These are phyloP conservation scores for Fusarium nurragi DNA, from an alignment of 2,329 filamentous ascomycete species.

Conservation along the genomic window DNA sequence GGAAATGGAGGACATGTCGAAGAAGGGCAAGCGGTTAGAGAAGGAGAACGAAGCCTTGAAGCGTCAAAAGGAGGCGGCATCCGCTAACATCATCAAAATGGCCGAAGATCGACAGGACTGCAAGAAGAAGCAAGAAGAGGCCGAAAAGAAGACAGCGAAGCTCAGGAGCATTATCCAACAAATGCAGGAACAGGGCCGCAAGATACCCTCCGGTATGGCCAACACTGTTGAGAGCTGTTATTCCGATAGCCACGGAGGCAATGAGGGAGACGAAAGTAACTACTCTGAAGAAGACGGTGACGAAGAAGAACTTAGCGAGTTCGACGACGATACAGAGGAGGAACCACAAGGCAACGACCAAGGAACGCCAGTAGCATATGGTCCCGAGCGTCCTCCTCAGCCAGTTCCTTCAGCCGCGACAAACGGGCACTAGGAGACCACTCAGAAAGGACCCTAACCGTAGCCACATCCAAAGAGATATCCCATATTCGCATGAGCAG, in stretches of 20 bases:
- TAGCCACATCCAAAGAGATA: conserved; percentile 8
- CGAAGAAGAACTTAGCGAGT: conserved; percentile 71
- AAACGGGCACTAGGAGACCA: conserved; percentile 56
- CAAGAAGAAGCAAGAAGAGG: conserved; percentile 68
- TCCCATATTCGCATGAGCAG: background rate
- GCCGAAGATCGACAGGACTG: conserved; percentile 91
- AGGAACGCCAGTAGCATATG: conserved; percentile 54
- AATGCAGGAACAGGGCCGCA: conserved; percentile 94
- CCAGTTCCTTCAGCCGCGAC: conserved; percentile 48
- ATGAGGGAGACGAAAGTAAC: conserved; percentile 68
- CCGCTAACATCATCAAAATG: conserved; percentile 96
- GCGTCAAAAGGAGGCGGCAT: conserved; percentile 91
- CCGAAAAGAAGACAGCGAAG: conserved; percentile 83
- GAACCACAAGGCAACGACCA: conserved; percentile 53
- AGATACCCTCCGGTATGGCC: conserved; percentile 71
- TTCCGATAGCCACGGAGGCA: conserved; percentile 60
- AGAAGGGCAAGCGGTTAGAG: conserved; percentile 96
- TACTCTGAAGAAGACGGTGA: conserved; percentile 71
- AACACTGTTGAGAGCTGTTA: conserved; percentile 69
- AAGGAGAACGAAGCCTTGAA: conserved; percentile 94
- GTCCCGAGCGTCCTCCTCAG: conserved; percentile 60
- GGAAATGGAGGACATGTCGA: conserved; percentile 99
- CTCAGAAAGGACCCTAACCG: conserved; percentile 28
- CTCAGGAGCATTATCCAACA: conserved; percentile 93
- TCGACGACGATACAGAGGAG: conserved; percentile 69